Percentiles rank a stretch among this genome's conserved stretches.
phyloP scores from a whole-genome alignment of 148 eudicot species.

The Cornus suecica region DNA sequence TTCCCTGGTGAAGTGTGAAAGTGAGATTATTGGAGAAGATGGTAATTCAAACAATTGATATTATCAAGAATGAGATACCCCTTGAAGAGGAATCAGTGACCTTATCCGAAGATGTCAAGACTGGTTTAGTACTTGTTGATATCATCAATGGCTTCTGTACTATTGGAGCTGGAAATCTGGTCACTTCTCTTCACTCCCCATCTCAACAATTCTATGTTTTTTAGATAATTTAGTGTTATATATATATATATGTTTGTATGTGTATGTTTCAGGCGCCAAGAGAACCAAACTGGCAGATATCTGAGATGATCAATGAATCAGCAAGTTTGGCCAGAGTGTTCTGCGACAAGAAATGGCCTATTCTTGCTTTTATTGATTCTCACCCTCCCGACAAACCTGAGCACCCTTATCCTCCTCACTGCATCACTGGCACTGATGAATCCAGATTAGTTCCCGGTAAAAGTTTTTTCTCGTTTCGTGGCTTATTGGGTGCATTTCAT shows the following conservation, averaged over 20 bases:
- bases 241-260: neutral
- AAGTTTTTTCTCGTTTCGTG: neutral
- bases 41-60: constrained; percentile 26
- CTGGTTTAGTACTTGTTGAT: constrained; percentile 37
- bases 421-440: constrained; percentile 38
- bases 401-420: constrained; percentile 45
- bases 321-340: constrained; percentile 28
- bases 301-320: constrained; percentile 37
- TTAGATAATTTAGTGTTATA: too few relatives aligned
- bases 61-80: constrained; percentile 34
- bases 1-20: neutral
- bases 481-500: too few relatives aligned
- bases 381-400: constrained; percentile 35
- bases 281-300: constrained; percentile 33
- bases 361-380: constrained; percentile 38
- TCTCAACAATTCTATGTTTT: neutral
- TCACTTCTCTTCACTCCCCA: neutral
- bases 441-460: constrained; percentile 41
- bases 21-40: neutral
- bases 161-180: constrained; percentile 40
- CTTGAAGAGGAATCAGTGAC: constrained; percentile 31
- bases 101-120: constrained; percentile 16
- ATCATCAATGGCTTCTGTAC: constrained; percentile 53
- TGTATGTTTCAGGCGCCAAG: constrained; percentile 28
- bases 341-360: constrained; percentile 39